Evolutionary conservation across 2,329 filamentous ascomycete species (phyloP).

Genomic region (Didymella keratinophila): DNA sequence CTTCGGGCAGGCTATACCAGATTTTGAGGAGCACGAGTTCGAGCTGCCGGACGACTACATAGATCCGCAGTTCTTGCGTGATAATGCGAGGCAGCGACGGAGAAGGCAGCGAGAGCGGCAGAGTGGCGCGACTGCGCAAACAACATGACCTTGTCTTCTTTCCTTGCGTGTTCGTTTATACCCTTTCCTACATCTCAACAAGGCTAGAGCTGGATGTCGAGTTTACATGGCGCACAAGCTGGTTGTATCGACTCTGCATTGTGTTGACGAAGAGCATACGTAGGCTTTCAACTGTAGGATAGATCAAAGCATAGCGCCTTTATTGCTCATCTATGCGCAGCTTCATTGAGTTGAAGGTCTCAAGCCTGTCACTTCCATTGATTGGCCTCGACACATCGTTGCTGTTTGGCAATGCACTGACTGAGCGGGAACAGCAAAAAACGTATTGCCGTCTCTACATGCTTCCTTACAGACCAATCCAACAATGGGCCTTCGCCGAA

Average conservation of each 20-base stretch:
- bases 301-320: constrained; percentile 2
- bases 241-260: not conserved
- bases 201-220: not conserved
- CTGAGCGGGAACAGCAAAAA: no score
- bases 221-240: not conserved
- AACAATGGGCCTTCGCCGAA: no score
- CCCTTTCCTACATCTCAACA: constrained; percentile 13
- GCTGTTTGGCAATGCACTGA: not conserved
- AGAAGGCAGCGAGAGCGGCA: constrained; percentile 66
- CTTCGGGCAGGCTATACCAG: constrained; percentile 83
- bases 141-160: constrained; percentile 9
- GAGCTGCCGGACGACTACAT: constrained; percentile 71
- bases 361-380: not conserved
- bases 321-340: not conserved
- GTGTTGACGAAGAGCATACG: not conserved
- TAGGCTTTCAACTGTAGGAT: constrained; percentile 9
- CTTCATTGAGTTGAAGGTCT: not conserved
- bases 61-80: constrained; percentile 59
- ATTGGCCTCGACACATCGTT: no score
- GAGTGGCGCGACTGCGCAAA: constrained; percentile 40
- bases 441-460: no score
- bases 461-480: no score
- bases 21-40: constrained; percentile 75
- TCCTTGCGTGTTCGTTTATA: constrained; percentile 22
- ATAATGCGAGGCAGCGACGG: constrained; percentile 69